Percentiles rank a stretch among this genome's conserved stretches.
Evolutionary conservation across 1,284 basidiomycete species (phyloP).

Genomic region (Amylostereum areolatum): DNA sequence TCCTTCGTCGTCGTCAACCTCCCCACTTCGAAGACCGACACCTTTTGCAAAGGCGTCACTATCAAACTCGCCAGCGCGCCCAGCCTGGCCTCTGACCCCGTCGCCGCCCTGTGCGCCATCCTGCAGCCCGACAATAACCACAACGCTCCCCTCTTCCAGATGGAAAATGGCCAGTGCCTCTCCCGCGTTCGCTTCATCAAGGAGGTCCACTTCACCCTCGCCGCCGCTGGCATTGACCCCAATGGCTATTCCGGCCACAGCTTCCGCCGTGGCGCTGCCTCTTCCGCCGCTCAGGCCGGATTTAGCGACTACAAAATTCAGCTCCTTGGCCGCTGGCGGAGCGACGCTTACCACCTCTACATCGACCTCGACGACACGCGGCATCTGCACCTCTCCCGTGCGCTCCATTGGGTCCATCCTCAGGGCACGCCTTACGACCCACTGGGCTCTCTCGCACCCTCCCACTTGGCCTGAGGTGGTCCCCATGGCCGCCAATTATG

Average conservation of each 20-base stretch:
- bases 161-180: neutral
- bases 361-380: too few relatives aligned
- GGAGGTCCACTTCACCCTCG: neutral
- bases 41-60: neutral
- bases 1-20: neutral
- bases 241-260: neutral
- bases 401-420: too few relatives aligned
- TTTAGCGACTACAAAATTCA: too few relatives aligned
- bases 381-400: too few relatives aligned
- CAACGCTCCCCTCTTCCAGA: neutral
- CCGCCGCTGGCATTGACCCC: neutral
- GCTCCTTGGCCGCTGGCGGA: too few relatives aligned
- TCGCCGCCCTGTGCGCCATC: neutral
- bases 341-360: too few relatives aligned
- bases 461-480: too few relatives aligned
- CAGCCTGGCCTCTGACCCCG: neutral
- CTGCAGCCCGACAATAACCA: neutral
- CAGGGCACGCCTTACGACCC: too few relatives aligned
- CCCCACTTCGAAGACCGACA: neutral
- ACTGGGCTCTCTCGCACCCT: too few relatives aligned
- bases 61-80: neutral
- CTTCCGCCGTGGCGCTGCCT: neutral
- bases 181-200: neutral
- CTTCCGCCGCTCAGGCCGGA: too few relatives aligned
- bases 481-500: too few relatives aligned